Evolutionary conservation across 2,329 filamentous ascomycete genomes (phyloP).

Genomic region (Aspergillus pseudoviridinutans): DNA sequence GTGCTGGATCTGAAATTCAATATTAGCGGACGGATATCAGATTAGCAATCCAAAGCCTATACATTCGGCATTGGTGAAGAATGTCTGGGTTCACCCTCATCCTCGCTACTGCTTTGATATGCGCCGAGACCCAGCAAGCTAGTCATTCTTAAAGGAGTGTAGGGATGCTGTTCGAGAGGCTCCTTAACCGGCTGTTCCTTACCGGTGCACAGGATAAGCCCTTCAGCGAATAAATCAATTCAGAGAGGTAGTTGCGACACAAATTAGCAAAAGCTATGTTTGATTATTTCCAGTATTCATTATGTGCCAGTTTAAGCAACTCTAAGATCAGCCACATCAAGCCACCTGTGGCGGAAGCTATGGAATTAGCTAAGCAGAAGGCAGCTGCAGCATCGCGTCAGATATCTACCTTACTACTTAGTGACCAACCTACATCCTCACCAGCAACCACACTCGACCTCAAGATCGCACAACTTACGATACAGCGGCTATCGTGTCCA

Average conservation of each 20-base stretch:
- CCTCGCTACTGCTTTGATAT: constrained; percentile 46
- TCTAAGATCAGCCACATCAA: background rate
- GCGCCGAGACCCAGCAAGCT: constrained; percentile 40
- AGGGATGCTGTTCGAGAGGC: background rate
- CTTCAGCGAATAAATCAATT: background rate
- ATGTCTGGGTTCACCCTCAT: constrained; percentile 29
- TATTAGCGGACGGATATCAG: constrained; percentile 5
- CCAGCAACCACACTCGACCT: background rate
- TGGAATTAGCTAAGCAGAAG: constrained; percentile 34
- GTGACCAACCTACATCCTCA: background rate
- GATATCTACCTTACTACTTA: constrained; percentile 8
- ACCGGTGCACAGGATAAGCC: constrained; percentile 4
- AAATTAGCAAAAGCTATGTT: background rate
- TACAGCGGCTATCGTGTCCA: background rate
- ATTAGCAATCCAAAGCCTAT: background rate
- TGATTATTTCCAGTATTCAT: background rate
- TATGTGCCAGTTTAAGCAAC: background rate
- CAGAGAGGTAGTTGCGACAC: background rate
- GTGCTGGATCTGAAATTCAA: constrained; percentile 5
- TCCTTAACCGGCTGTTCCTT: background rate
- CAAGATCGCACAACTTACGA: background rate
- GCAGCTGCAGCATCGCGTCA: constrained; percentile 38
- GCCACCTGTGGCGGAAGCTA: constrained; percentile 9
- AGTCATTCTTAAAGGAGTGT: constrained; percentile 1
- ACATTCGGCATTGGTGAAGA: constrained; percentile 21